Percentiles rank a stretch among this genome's conserved stretches.
Evolutionary conservation across 2,329 filamentous ascomycete species (phyloP).

Genomic region (Harringtonia aguacate): DNA sequence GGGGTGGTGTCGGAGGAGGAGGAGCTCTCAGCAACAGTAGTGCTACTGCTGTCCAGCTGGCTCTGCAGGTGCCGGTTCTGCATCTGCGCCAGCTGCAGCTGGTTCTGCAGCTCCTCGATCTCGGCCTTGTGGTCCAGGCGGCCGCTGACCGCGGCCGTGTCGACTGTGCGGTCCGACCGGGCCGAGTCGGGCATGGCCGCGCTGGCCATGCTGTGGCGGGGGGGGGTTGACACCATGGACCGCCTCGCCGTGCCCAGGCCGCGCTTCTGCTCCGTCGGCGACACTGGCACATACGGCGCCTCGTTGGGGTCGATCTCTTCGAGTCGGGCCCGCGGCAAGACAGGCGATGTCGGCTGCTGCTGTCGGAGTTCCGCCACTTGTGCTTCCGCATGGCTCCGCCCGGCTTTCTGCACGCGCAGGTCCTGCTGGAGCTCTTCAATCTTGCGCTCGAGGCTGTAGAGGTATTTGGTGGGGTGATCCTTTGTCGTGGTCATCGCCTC

Average conservation of each 20-base stretch:
- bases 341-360: slow-evolving; percentile 41
- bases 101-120: slow-evolving; percentile 85
- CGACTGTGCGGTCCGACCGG: slow-evolving; percentile 74
- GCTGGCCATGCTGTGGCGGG: slow-evolving; percentile 55
- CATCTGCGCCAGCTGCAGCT: slow-evolving; percentile 89
- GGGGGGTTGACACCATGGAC: slow-evolving; percentile 45
- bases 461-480: slow-evolving; percentile 8
- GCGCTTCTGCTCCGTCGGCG: slow-evolving; percentile 57
- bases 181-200: slow-evolving; percentile 58
- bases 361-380: slow-evolving; percentile 71
- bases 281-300: slow-evolving; percentile 49
- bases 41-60: slow-evolving; percentile 51
- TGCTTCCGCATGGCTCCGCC: slow-evolving; percentile 68
- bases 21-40: neutral
- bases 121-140: slow-evolving; percentile 86
- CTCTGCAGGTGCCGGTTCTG: slow-evolving; percentile 86
- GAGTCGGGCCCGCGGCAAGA: slow-evolving; percentile 53
- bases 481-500: slow-evolving; percentile 33
- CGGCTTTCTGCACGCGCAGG: slow-evolving; percentile 72
- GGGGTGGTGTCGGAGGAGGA: neutral
- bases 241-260: slow-evolving; percentile 26
- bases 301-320: slow-evolving; percentile 86
- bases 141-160: slow-evolving; percentile 75
- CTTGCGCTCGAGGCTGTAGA: slow-evolving; percentile 73
- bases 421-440: slow-evolving; percentile 84